These are phyloP conservation scores for Penicillium sp. DNA, from an alignment of 2,329 filamentous ascomycete species.

Conservation along the genomic window DNA sequence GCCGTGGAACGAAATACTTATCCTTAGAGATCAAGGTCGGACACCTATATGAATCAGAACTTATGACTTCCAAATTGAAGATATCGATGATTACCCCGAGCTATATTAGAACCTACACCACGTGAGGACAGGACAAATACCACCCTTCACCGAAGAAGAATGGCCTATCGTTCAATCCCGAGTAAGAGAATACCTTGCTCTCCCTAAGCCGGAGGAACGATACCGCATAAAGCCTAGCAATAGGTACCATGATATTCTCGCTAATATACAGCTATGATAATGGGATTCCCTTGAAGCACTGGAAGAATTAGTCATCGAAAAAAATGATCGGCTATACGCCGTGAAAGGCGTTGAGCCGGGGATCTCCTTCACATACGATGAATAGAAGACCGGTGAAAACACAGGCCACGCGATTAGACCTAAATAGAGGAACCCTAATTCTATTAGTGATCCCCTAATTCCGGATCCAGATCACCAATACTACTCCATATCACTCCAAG, in stretches of 20 bases:
- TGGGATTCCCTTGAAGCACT: not conserved
- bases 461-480: slow-evolving; percentile 2
- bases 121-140: not conserved
- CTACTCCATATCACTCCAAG: slow-evolving; percentile 8
- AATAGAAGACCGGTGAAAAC: slow-evolving; percentile 8
- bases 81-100: not conserved
- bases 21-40: slow-evolving; percentile 7
- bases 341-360: slow-evolving; percentile 9
- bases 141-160: slow-evolving; percentile 4
- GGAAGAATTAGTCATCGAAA: not conserved
- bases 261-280: not conserved
- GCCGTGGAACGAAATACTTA: slow-evolving; percentile 2
- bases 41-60: slow-evolving; percentile 11
- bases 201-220: slow-evolving; percentile 3
- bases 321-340: not conserved
- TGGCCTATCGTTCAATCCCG: slow-evolving; percentile 1
- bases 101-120: not conserved
- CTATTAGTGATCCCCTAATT: too few species aligned
- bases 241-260: slow-evolving; percentile 3
- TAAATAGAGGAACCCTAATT: not conserved
- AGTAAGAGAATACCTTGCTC: slow-evolving; percentile 8
- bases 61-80: slow-evolving; percentile 12
- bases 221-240: slow-evolving; percentile 2
- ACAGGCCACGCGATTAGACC: slow-evolving; percentile 8
- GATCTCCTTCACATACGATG: slow-evolving; percentile 13